Base-by-base conservation (phyloP, 176 grass and related monocot species). In the Bolboschoenus planiculmis region DNA sequence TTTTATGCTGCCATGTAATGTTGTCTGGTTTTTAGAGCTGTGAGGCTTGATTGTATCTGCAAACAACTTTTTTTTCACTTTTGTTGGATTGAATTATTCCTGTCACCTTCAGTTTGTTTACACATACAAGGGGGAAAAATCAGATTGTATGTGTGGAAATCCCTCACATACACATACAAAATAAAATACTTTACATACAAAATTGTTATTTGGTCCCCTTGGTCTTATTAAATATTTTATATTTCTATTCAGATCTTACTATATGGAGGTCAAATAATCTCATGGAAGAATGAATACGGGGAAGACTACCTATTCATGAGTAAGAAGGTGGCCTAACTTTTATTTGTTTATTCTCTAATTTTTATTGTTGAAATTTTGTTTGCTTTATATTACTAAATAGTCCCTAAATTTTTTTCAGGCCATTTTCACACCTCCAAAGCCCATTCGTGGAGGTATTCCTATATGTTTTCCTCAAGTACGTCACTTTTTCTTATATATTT, bases 391-490 rank as follows among this genome's bases (percentile, higher is more conserved):
- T 48, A 55, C 5, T 20, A 3, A 60, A 42, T 82, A 7, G 43
- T 70, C 44, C 66, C 4, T 56, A 82, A 27, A 53, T 53, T 13
- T 10, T 81, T 75, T 90, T 54, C 85, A 99, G 96, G 91, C 96
- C 83, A 84, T 72, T 85, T 95, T 93, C 80, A 93, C 85, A 79
- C 96, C 91, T 76, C 89, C 96, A 57, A 99, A 95, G 79, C 62
- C 92, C 43, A 89, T 99, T 64, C 88, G 89, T 73, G 96, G 96
- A 68, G 96, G 96, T 63, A 95, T 99, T 74, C 96, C 92, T 15
- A 87, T 99, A 85, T 99, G 91, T 80, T 99, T 99, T 87, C 96
- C 96, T 78, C 96, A 98, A 83, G 95, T 98, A 98, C 59, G 89
- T 75, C 84, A 80, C 23, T 80, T 29, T 74, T 86, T 20, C 36